Evolutionary conservation across 2,329 filamentous ascomycete genomes (phyloP).

Genomic region (Paraphaeosphaeria sporulosa): DNA sequence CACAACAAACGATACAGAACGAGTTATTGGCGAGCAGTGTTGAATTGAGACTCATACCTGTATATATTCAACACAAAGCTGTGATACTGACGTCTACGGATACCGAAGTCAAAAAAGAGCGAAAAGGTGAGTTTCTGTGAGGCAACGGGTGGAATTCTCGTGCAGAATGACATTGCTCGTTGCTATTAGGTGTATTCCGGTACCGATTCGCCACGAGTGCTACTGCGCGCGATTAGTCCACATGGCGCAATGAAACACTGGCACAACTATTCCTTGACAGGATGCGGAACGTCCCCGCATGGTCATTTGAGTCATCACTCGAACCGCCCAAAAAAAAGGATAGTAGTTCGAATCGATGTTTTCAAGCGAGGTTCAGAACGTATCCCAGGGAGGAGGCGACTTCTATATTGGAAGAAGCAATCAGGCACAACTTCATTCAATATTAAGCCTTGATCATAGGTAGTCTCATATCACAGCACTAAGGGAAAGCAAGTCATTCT

Average conservation of each 20-base stretch:
- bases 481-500: background rate
- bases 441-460: background rate
- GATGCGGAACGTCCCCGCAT: background rate
- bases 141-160: background rate
- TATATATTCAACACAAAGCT: background rate
- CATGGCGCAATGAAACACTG: background rate
- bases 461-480: background rate
- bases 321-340: background rate
- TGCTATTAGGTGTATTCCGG: background rate
- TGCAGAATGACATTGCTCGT: background rate
- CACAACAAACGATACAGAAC: background rate
- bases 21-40: background rate
- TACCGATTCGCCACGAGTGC: background rate
- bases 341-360: background rate
- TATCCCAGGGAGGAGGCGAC: background rate
- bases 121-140: background rate
- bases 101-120: background rate
- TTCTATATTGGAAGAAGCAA: background rate
- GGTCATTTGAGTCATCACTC: background rate
- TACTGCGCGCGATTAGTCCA: background rate
- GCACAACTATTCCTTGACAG: background rate
- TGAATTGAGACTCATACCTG: background rate
- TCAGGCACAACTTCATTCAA: background rate
- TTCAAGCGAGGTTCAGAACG: background rate
- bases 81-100: background rate